Evolutionary conservation across 345 rosid genomes (phyloP), one percentile per base, ranked within the genome.

Genomic region (Cardamine resedifolia): DNA sequence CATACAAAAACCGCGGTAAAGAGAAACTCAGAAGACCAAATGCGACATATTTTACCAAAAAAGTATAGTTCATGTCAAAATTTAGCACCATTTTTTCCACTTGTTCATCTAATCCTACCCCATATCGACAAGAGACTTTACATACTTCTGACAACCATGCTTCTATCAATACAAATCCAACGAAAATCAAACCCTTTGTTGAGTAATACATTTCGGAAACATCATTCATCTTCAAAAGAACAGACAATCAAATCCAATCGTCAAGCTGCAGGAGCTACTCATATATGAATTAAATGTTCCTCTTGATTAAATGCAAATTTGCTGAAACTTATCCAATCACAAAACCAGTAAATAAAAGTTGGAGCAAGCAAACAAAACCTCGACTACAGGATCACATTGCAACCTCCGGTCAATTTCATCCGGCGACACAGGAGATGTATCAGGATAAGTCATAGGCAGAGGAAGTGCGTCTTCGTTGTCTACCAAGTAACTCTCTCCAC

Each of bases 391-490:
- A 72, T 94, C 95, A 58, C 98, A 91, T 23, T 81, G 76, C 19
- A 94, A 78, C 18, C 98, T 82, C 75, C 77, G 76, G 28, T 94
- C 97, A 50, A 94, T 83, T 77, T 81, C 96, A 50, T 83, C 95
- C 2, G 87, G 84, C 9, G 92, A 15, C 26, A 88, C 97, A 7
- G 98, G 97, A 24, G 90, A 82, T 27, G 96, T 64, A 71, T 94
- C 77, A 0, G 98, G 97, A 72, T 86, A 84, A 79, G 95, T 85
- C 97, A 94, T 91, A 47, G 98, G 98, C 2, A 94, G 96, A 67
- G 97, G 98, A 64, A 94, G 97, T 41, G 89, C 84, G 20, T 94
- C 98, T 26, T 47, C 73, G 70, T 87, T 79, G 47, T 82, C 87
- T 31, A 81, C 66, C 90, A 93, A 81, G 78, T 89, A 93, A 80